Conservation (phyloP, 805 yeast genomes). For the Candida railenensis region DNA sequence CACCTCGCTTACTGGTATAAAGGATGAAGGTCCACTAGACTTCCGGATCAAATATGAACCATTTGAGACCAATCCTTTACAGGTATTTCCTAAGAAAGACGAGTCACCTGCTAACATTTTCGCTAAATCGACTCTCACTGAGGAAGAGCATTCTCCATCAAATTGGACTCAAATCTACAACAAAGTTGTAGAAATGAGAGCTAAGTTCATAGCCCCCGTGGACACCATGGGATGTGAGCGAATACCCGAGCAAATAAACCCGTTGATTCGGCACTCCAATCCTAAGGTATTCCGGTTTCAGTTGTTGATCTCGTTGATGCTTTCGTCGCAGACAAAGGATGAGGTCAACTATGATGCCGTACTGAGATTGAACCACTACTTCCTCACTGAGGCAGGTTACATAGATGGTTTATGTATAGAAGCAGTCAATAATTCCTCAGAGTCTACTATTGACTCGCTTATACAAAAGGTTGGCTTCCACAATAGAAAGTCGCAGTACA, state of each 20-base stretch:
- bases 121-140: slow-evolving; percentile 6
- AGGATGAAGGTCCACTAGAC: background rate
- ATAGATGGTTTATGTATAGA: slow-evolving; percentile 56
- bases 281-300: slow-evolving; percentile 63
- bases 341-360: slow-evolving; percentile 79
- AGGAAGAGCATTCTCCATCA: slow-evolving; percentile 24
- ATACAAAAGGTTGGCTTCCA: slow-evolving; percentile 89
- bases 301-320: slow-evolving; percentile 74
- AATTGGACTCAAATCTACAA: slow-evolving; percentile 59
- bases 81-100: slow-evolving; percentile 1
- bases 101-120: slow-evolving; percentile 12
- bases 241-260: slow-evolving; percentile 45
- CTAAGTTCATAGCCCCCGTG: slow-evolving; percentile 72
- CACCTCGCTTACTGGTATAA: background rate
- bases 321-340: slow-evolving; percentile 90
- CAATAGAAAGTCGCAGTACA: slow-evolving; percentile 68
- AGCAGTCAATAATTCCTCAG: slow-evolving; percentile 50
- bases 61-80: slow-evolving; percentile 5
- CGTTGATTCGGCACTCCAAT: slow-evolving; percentile 24
- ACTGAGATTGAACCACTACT: slow-evolving; percentile 48
- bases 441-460: slow-evolving; percentile 56
- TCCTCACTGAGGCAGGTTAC: slow-evolving; percentile 38
- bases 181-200: slow-evolving; percentile 65
- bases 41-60: slow-evolving; percentile 1
- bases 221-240: slow-evolving; percentile 85